Evolutionary conservation across 306 rosid genomes (phyloP).

Genomic region (Rubus idaeus): DNA sequence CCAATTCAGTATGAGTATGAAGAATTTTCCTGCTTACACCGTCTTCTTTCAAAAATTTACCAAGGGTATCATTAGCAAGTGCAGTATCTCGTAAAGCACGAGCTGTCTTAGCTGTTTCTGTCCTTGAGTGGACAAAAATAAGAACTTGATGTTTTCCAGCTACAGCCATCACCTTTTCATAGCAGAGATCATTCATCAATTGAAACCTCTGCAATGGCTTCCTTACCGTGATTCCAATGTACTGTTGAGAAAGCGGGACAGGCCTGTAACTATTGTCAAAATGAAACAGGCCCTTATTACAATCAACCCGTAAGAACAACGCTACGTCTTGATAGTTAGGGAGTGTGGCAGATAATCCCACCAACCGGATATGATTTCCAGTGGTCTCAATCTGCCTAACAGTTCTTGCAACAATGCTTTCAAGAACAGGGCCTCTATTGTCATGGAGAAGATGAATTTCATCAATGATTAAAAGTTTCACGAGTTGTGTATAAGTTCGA

Average conservation of each 20-base stretch:
- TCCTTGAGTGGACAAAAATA: conserved; percentile 91
- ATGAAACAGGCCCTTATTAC: conserved; percentile 62
- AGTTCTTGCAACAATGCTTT: conserved; percentile 94
- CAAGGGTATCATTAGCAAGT: conserved; percentile 86
- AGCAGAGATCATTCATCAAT: conserved; percentile 93
- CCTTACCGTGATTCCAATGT: conserved; percentile 83
- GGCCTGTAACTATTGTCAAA: conserved; percentile 93
- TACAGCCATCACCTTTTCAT: conserved; percentile 83
- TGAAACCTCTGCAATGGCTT: conserved; percentile 97
- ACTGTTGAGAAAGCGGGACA: conserved; percentile 93
- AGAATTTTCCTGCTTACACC: conserved; percentile 97
- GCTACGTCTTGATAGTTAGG: conserved; percentile 94
- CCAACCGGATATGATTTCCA: conserved; percentile 81
- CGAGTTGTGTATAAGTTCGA: conserved; percentile 85
- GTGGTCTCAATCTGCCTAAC: conserved; percentile 91
- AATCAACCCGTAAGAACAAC: conserved; percentile 72
- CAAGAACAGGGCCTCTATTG: conserved; percentile 94
- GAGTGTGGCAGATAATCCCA: conserved; percentile 95
- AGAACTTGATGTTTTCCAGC: conserved; percentile 98
- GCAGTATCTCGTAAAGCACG: conserved; percentile 88
- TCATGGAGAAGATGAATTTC: conserved; percentile 98
- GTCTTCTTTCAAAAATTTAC: conserved; percentile 88
- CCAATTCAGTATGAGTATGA: conserved; percentile 81
- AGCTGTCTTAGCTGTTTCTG: conserved; percentile 94
- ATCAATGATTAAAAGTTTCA: conserved; percentile 85